Evolutionary conservation across 2,329 filamentous ascomycete genomes (phyloP), one percentile per base, ranked within the genome.

Genomic region (Colletotrichum truncatum): DNA sequence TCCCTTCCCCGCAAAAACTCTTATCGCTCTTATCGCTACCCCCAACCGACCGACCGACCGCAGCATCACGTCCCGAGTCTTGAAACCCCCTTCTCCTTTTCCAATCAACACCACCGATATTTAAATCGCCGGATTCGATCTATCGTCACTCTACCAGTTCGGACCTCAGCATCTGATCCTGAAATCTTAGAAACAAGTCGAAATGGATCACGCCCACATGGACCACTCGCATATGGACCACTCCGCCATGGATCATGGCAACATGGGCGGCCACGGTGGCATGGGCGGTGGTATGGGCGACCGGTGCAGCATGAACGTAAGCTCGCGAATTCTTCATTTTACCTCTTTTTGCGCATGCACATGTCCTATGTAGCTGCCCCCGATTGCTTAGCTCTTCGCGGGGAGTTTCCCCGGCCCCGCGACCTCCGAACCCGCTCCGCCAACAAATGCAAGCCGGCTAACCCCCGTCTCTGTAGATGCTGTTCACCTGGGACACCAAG

Each of bases 401-500:
- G 45, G 16, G 45, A 16, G 12, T 16, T 34, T n/a, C 36, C n/a
- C n/a, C 49, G n/a, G 21, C 7, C 9, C 41, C 21, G 6, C 25
- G 9, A 7, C 34, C 43, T 28, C 26, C 43, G 4, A 3, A 28
- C 4, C 18, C 21, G 48, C 25, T 32, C 14, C 16, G 23, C 28
- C 56, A 30, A 46, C 16, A 49, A 23, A 12, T 11, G 41, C 4
- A 18, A 39, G 14, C 25, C 23, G 8, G 36, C 70, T 73, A 45
- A 74, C 66, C 62, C 32, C 60, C 18, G 26, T 12, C 23, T 30
- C 23, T 51, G 18, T 71, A 97, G 94, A 98, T 98, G 95, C 89
- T 98, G 70, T 99, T 99, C 84, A 98, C 94, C 67, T 99, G 95
- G 95, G 89, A 94, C 77, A 95, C 94, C 3, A 88, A 85, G 61